phyloP scores from a whole-genome alignment of 805 yeast genomes.

The Hanseniaspora valbyensis region DNA sequence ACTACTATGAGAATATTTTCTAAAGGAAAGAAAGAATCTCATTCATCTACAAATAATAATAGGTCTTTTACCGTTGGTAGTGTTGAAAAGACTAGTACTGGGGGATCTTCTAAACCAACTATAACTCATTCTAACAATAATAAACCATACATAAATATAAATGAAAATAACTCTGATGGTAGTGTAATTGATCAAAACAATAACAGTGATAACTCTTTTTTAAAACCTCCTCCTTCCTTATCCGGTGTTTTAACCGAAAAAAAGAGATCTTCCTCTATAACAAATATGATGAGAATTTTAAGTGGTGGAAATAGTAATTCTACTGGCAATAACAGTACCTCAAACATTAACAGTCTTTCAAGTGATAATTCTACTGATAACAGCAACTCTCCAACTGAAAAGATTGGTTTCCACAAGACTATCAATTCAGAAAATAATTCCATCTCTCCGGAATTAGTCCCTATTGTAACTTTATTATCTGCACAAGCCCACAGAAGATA shows the following conservation, averaged over 20 bases:
- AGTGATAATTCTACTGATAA: background rate
- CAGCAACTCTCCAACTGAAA: background rate
- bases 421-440: conserved; percentile 13
- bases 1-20: conserved; percentile 20
- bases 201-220: background rate
- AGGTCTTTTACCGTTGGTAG: conserved; percentile 6
- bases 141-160: background rate
- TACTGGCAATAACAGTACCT: too few relatives aligned
- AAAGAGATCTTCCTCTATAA: conserved; percentile 12
- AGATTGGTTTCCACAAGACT: conserved; percentile 8
- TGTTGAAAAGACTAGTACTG: conserved; percentile 4
- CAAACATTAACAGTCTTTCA: background rate
- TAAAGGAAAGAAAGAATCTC: conserved; percentile 14
- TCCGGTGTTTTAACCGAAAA: conserved; percentile 4
- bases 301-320: conserved; percentile 4
- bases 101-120: too few relatives aligned
- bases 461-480: conserved; percentile 61
- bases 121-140: too few relatives aligned
- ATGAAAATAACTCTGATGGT: too few relatives aligned
- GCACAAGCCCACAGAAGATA: conserved; percentile 69
- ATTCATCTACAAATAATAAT: background rate
- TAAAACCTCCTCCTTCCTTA: conserved; percentile 9
- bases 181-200: too few relatives aligned
- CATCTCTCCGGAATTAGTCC: conserved; percentile 37
- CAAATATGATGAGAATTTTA: conserved; percentile 15